Evolutionary conservation across 768 basidiomycete genomes (phyloP).

Genomic region (Cystofilobasidium macerans): DNA sequence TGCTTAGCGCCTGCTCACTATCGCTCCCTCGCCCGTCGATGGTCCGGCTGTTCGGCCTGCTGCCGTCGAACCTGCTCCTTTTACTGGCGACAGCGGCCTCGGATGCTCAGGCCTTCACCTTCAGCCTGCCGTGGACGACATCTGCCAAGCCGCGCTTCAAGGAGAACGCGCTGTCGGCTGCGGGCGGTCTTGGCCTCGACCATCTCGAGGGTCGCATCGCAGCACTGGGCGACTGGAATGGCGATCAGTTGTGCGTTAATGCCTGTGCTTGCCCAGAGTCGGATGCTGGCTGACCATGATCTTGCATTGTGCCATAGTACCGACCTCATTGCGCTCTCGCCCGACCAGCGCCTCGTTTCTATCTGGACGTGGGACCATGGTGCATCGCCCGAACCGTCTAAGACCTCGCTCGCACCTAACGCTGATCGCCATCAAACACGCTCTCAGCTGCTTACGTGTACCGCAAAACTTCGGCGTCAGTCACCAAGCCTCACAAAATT

Average conservation of each 20-base stretch:
- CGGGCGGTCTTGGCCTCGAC: constrained; percentile 67
- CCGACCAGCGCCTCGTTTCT: constrained; percentile 65
- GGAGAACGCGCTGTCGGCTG: constrained; percentile 64
- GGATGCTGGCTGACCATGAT: background rate
- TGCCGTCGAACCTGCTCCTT: constrained; percentile 5
- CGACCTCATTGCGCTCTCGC: constrained; percentile 63
- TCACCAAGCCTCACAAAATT: constrained; percentile 41
- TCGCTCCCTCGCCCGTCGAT: background rate
- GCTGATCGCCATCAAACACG: constrained; percentile 27
- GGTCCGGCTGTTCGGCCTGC: constrained; percentile 1
- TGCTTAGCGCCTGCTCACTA: background rate
- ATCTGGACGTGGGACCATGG: constrained; percentile 75
- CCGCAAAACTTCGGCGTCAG: constrained; percentile 30
- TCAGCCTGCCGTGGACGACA: constrained; percentile 43
- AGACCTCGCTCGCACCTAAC: constrained; percentile 39
- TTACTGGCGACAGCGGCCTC: background rate
- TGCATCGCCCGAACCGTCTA: constrained; percentile 36
- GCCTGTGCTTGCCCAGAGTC: background rate
- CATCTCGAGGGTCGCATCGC: constrained; percentile 57
- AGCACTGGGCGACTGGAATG: constrained; percentile 91
- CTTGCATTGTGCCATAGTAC: constrained; percentile 44
- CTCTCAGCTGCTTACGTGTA: constrained; percentile 20
- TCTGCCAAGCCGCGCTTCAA: constrained; percentile 76
- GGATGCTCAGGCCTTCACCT: background rate
- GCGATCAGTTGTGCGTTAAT: constrained; percentile 74